Base-by-base conservation (phyloP, 805 yeast species). In the Komagataella ulmi region DNA sequence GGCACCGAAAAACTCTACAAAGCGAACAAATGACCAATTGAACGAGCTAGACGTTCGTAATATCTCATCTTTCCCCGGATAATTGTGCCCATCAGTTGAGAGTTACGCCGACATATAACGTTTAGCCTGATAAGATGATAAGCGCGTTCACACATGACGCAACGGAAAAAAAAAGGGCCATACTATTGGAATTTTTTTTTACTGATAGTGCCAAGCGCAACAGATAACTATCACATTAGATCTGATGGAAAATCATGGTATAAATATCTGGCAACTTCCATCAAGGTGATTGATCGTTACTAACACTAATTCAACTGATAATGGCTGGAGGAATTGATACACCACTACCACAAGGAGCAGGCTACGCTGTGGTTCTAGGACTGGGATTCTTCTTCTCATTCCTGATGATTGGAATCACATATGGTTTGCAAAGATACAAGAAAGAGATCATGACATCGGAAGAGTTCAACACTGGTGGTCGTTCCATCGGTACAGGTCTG, bases 401-500 rank as follows among this genome's bases (percentile, higher is more conserved):
- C 2, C 90, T 88, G 53, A 89, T 89, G 96, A 79, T 88, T 60
- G 61, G 75, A 47, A 82, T 85, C 51, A 88, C 96, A 0, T 75
- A 70, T 49, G 73, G 85, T 54, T 71, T 88, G 47, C 77, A 79
- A 57, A 73, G 96, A 48, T 90, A 89, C 65, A 90, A 88, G 62
- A 78, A 79, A 59, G 97, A 90, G 66, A 76, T 85, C 52, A 83
- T 88, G 66, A 88, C 96, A 6, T 89, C 97, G 3, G 97, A 90
- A 68, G 96, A 89, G 63, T 90, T 90, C 59, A 80, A 95, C 2
- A 89, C 97, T 4, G 96, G 97, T 43, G 96, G 96, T 57, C 77
- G 96, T 63, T 74, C 88, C 3, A 95, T 90, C 46, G 85, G 84
- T 59, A 81, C 91, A 0, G 93, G 93, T 49, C 72, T 90, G 57